Evolutionary conservation across 2,329 filamentous ascomycete genomes (phyloP), one percentile per base, ranked within the genome.

Genomic region (Aspergillus brasiliensis): DNA sequence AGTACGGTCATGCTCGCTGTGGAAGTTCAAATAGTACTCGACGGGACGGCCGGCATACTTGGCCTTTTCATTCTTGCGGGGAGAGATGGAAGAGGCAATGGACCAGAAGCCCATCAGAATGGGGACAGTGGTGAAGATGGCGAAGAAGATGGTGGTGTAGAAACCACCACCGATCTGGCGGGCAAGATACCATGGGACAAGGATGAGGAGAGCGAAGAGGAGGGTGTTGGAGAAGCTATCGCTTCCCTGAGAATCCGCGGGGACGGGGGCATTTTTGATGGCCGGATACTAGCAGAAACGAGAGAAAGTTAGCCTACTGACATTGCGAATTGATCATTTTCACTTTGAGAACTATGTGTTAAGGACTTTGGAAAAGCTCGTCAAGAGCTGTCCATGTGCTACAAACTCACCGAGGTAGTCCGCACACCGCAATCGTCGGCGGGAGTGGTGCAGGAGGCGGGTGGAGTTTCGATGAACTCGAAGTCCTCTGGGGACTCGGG

Each of bases 201-300:
- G 78, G 62, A 86, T 76, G 62, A 97, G 77, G 63, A 94, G 77
- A 68, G 84, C 83, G 76, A 91, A 82, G 67, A 98, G 88, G 70
- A 90, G 79, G 69, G 83, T 80, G 81, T 95, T 96, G 80, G 89
- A 93, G 87, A 98, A 99, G 78, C 82, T 88, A 68, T 96, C 92
- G 77, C 85, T 88, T 66, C 92, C 91, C 54, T 92, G 82, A 53
- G 87, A 91, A 77, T 99, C 95, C 66, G 93, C 94, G 38, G 95
- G 95, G 46, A 98, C 87, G 66, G 95, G 92, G 51, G 88, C 91
- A 86, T 98, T 98, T 76, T 96, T 91, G 81, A 98, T 98, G 62
- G 92, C 81, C 31, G 91, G 89, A 72, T 87, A 94, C 93, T 96
- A 73, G 66, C 1, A 31, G 61, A 34, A 53, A 58, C 15, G 34